Percentiles rank a stretch among this genome's conserved stretches.
Evolutionary conservation across 305 asterid genomes (phyloP).

Genomic region (Coffea humblotiana): DNA sequence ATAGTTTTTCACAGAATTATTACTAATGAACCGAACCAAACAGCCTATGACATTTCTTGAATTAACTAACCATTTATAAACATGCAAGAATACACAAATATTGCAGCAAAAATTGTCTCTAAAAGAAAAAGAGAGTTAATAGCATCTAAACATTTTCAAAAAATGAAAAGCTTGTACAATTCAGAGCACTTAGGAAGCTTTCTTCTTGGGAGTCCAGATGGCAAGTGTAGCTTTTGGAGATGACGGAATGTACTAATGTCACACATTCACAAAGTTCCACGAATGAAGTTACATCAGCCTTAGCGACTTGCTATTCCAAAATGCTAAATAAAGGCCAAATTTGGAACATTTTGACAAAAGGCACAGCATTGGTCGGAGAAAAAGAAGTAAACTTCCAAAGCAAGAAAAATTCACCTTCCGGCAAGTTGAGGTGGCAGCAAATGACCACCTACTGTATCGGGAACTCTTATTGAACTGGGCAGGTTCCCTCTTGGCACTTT

Average conservation of each 20-base stretch:
- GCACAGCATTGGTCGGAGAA: background rate
- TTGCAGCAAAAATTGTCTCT: background rate
- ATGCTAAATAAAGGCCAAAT: background rate
- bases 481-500: constrained; percentile 68
- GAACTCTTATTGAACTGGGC: constrained; percentile 60
- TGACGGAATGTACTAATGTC: background rate
- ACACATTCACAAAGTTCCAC: background rate
- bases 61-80: no score
- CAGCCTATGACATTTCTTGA: background rate
- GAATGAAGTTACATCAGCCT: background rate
- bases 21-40: background rate
- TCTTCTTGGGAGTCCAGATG: background rate
- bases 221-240: background rate
- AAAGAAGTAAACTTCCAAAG: background rate
- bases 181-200: background rate
- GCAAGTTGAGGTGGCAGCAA: constrained; percentile 83
- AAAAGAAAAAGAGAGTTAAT: background rate
- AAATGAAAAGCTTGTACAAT: background rate
- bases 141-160: background rate
- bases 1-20: background rate
- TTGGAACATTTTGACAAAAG: background rate
- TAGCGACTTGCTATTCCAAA: background rate
- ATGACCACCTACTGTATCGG: constrained; percentile 64
- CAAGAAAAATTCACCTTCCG: constrained; percentile 58
- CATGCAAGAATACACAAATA: background rate